Conservation (phyloP, 2,329 filamentous ascomycete genomes). For the Alternaria atra region DNA sequence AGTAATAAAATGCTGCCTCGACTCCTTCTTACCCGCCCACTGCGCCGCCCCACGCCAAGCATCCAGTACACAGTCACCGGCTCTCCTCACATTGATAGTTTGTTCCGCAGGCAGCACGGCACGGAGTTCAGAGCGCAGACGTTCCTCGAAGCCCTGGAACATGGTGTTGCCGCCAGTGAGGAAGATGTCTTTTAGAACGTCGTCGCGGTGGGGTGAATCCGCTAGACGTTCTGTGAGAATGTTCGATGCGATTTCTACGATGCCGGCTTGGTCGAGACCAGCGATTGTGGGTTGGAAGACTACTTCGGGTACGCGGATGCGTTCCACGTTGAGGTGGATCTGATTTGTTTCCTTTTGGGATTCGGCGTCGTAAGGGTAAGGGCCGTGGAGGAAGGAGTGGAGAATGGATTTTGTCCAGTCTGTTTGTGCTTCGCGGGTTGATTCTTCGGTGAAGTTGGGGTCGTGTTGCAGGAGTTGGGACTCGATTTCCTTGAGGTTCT, state of each 20-base stretch:
- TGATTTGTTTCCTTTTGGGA: constrained; percentile 84
- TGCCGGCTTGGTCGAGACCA: constrained; percentile 89
- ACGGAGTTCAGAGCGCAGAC: constrained; percentile 72
- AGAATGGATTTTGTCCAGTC: constrained; percentile 95
- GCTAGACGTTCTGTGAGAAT: constrained; percentile 84
- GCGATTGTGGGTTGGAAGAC: constrained; percentile 93
- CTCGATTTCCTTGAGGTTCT: constrained; percentile 78
- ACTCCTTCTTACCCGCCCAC: constrained; percentile 74
- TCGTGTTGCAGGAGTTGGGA: constrained; percentile 86
- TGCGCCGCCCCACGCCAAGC: constrained; percentile 92
- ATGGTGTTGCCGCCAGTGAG: constrained; percentile 92
- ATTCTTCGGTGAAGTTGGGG: constrained; percentile 86
- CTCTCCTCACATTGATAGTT: constrained; percentile 74
- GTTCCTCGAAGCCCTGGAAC: constrained; percentile 89
- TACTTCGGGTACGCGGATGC: constrained; percentile 92
- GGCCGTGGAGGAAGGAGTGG: constrained; percentile 89
- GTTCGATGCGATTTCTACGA: constrained; percentile 90
- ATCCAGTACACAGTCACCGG: constrained; percentile 80
- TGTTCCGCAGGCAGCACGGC: constrained; percentile 77
- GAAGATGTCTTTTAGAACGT: constrained; percentile 86
- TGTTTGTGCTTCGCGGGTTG: constrained; percentile 88
- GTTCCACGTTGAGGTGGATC: constrained; percentile 94
- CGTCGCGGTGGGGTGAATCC: constrained; percentile 65
- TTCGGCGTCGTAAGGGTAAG: constrained; percentile 82
- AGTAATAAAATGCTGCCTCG: constrained; percentile 73